Percentiles rank a stretch among this genome's conserved stretches.
Evolutionary conservation across 164 flowering plant species (phyloP).

Genomic region (Platanus orientalis): DNA sequence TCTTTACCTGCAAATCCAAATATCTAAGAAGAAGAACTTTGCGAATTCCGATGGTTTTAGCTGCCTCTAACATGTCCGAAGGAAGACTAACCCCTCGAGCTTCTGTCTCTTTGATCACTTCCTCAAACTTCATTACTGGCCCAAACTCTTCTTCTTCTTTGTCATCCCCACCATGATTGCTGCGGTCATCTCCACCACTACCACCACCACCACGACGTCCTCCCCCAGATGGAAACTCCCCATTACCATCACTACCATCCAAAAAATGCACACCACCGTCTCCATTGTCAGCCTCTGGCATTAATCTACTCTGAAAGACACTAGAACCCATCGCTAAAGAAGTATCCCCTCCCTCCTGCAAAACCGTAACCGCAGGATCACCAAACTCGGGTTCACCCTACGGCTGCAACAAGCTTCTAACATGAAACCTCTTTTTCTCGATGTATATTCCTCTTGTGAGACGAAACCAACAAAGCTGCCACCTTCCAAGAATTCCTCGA

Average conservation of each 20-base stretch:
- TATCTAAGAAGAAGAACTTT: slow-evolving; percentile 51
- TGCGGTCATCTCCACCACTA: slow-evolving; percentile 34
- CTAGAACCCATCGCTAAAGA: background rate
- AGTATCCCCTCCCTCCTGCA: slow-evolving; percentile 2
- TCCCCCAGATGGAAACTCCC: slow-evolving; percentile 26
- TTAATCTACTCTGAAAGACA: slow-evolving; percentile 1
- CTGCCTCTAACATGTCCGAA: slow-evolving; percentile 73
- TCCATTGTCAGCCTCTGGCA: slow-evolving; percentile 15
- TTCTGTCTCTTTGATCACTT: slow-evolving; percentile 54
- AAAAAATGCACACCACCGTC: slow-evolving; percentile 14
- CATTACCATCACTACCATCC: slow-evolving; percentile 43
- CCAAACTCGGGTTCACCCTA: slow-evolving; percentile 3
- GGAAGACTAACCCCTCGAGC: slow-evolving; percentile 57
- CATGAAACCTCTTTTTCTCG: slow-evolving; percentile 3
- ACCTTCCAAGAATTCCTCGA: background rate
- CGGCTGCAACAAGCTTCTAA: slow-evolving; percentile 12
- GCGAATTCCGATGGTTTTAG: slow-evolving; percentile 55
- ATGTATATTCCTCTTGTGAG: background rate
- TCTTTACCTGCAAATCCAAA: slow-evolving; percentile 70
- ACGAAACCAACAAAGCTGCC: background rate
- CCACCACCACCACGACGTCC: slow-evolving; percentile 41
- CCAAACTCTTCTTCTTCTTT: slow-evolving; percentile 71
- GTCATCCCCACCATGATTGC: slow-evolving; percentile 36
- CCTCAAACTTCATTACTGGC: slow-evolving; percentile 57
- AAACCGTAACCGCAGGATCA: slow-evolving; percentile 2